A percentile compares a stretch with the other conserved stretches of the same genome.
phyloP scores from a whole-genome alignment of 345 rosid species.

The Eucalyptus caleyi region DNA sequence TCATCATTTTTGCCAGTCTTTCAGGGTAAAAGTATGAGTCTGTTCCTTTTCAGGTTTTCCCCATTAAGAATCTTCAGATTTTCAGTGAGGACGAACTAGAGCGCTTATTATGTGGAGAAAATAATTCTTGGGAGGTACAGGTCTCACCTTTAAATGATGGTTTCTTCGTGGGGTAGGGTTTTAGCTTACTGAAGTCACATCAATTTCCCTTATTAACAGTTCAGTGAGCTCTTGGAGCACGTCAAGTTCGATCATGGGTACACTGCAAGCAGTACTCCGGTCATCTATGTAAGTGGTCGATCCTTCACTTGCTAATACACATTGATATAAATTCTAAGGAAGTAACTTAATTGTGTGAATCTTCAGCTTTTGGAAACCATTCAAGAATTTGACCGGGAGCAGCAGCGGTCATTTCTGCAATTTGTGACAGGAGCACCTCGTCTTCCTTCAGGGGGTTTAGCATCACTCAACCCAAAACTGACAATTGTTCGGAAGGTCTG shows the following conservation, averaged over 20 bases:
- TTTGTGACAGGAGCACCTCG: constrained; percentile 96
- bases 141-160: neutral
- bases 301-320: neutral
- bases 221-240: constrained; percentile 72
- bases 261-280: constrained; percentile 90
- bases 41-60: constrained; percentile 50
- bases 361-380: constrained; percentile 72
- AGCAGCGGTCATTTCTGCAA: constrained; percentile 73
- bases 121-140: constrained; percentile 54
- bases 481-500: constrained; percentile 89
- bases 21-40: neutral
- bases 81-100: constrained; percentile 82
- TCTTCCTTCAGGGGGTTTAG: constrained; percentile 90
- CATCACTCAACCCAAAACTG: constrained; percentile 78
- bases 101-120: constrained; percentile 81
- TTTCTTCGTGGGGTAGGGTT: neutral
- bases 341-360: neutral
- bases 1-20: neutral
- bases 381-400: constrained; percentile 50
- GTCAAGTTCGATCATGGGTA: constrained; percentile 97
- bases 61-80: constrained; percentile 57
- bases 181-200: neutral
- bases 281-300: constrained; percentile 35
- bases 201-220: constrained; percentile 20
- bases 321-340: neutral